These are phyloP conservation scores for Vanrija sp. DNA, from an alignment of 1,284 basidiomycete genomes.

Conservation along the genomic window DNA sequence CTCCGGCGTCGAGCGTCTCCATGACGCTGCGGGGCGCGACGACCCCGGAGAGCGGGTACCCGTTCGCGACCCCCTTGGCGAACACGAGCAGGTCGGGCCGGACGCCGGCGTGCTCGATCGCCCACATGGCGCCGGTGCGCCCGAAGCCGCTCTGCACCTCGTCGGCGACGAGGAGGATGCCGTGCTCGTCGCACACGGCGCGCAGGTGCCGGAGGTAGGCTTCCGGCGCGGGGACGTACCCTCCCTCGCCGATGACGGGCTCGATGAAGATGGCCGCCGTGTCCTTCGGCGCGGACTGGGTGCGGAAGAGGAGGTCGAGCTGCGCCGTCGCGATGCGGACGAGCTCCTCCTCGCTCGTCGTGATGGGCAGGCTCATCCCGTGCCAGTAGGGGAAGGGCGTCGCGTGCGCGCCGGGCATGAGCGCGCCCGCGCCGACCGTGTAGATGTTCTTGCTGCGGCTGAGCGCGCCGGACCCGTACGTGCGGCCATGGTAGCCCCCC, in stretches of 20 bases:
- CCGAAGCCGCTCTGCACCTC: slow-evolving; percentile 63
- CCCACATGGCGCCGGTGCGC: slow-evolving; percentile 67
- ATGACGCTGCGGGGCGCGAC: slow-evolving; percentile 75
- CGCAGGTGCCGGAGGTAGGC: slow-evolving; percentile 74
- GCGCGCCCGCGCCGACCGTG: slow-evolving; percentile 67
- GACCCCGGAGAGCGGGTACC: slow-evolving; percentile 80
- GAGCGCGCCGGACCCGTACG: slow-evolving; percentile 83
- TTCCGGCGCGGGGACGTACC: slow-evolving; percentile 80
- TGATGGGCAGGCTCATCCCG: slow-evolving; percentile 63
- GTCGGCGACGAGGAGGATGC: slow-evolving; percentile 59
- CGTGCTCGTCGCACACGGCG: slow-evolving; percentile 75
- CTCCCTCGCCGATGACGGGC: slow-evolving; percentile 86
- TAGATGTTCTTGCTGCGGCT: slow-evolving; percentile 84
- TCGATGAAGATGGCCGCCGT: slow-evolving; percentile 89
- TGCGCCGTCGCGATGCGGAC: slow-evolving; percentile 68
- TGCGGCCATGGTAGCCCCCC: slow-evolving; percentile 76
- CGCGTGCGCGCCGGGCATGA: slow-evolving; percentile 70
- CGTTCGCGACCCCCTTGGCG: slow-evolving; percentile 62
- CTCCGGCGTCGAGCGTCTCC: slow-evolving; percentile 41
- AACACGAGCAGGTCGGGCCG: slow-evolving; percentile 77
- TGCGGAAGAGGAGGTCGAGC: slow-evolving; percentile 71
- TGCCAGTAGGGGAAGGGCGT: slow-evolving; percentile 90
- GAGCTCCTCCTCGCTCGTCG: slow-evolving; percentile 62
- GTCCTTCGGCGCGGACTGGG: slow-evolving; percentile 77
- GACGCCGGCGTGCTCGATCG: slow-evolving; percentile 63